Evolutionary conservation across 2,329 filamentous ascomycete species (phyloP), one percentile per base, ranked within the genome.

Genomic region (Aspergillus intermedius): DNA sequence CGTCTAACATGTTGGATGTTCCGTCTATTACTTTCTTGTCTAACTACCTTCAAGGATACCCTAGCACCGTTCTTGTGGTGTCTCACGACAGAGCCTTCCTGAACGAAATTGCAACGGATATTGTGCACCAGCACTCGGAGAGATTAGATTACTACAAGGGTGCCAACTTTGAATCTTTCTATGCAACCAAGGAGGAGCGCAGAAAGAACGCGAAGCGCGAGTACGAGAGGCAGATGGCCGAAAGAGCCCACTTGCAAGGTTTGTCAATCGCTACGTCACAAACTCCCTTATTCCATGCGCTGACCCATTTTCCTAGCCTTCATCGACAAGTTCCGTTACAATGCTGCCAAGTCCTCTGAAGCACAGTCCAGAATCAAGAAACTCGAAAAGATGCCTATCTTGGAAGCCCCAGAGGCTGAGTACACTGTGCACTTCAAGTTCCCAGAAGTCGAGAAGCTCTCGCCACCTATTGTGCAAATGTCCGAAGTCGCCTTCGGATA

Each of bases 1-100:
- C 93, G 74, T 97, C 91, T 48, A 97, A 97, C 83, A 97, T 97
- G 91, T 90, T 98, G 88, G 93, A 97, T 73, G 93, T 98, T 49
- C 93, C 93, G n/a, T 97, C 93, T 21, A 97, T 98, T 65, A 94
- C 93, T 49, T 98, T 97, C 81, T 80, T 98, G 67, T 87, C 91
- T 43, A 91, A 91, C 64, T 98, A 98, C 66, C 85, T 98, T 7
- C 91, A 96, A 69, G 78, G 77, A 44, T 98, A 98, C 66, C 91
- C 91, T 35, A 95, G 89, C 71, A 97, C 93, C 2, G 84, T 98
- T 23, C 78, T 98, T 12, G 91, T 98, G 47, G 93, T 98, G 56
- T 95, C 89, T 70, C 93, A 98, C 87, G 93, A 98, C 81, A 84
- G 93, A 79, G 91, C 93, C 1, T 98, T 98, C 80, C 79, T 98